Evolutionary conservation across 2,329 filamentous ascomycete genomes (phyloP), one percentile per base, ranked within the genome.

Genomic region (Hypoxylon sp.): DNA sequence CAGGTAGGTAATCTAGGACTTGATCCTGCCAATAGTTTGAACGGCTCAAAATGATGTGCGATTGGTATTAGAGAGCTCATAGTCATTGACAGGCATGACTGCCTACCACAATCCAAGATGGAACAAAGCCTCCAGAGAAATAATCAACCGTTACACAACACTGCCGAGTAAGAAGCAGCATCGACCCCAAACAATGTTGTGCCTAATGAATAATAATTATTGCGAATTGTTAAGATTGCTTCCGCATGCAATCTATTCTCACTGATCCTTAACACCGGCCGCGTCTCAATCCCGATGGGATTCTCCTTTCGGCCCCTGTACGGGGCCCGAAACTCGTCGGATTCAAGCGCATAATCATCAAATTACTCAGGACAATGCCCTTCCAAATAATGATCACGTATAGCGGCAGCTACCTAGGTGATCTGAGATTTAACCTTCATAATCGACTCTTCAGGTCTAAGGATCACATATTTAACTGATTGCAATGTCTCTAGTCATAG

Each of bases 381-480:
- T 87, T 87, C 74, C 82, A 83, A 2, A 2, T 60, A 0, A 62
- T 54, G 0, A 84, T 86, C 9, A 84, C 83, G 5, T 84, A 80
- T 57, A 69, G 81, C 11, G 83, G 84, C 69, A 83, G 80, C 14
- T 87, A 87, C 67, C 80, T 86, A 37, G 87, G 87, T 72, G 85
- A 87, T 67, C 78, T 87, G 8, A 83, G 85, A 54, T 84, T 88
- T 75, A 85, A 88, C 69, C 78, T 86, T n/a, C 80, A 35, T 84
- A 5, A 82, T 82, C 0, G 67, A 75, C 13, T 78, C 79, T 10
- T 29, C 64, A 2, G 84, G 84, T 2, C 70, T 81, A 29, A 85
- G 85, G 17, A 72, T 86, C 13, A 84, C 84, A 0, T 87, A 87
- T 74, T 86, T 87, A 72, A 86, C 84, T 24, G 85, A 87, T 70